Evolutionary conservation across 352 stramenopile genomes (phyloP), one percentile per base, ranked within the genome.

Genomic region (Discostella stelligera): DNA sequence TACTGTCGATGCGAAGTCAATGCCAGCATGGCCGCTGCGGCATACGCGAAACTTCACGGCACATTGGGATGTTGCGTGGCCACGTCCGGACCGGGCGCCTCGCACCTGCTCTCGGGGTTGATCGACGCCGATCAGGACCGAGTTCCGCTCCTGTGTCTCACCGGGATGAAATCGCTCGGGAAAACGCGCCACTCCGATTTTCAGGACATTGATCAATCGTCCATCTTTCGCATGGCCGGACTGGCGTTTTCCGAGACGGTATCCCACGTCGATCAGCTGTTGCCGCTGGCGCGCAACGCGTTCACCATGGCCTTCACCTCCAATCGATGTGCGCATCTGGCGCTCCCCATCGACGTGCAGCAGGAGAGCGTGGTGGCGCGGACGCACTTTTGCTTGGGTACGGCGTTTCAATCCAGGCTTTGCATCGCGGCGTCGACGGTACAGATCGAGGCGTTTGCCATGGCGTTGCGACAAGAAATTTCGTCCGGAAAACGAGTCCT

Each of bases 131-230:
- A 71, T 71, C 67, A 79, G 53, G 79, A 86, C 60, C 48, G 67
- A 9, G 67, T 86, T 16, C 66, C 79, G 2, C 52, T 86, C 7
- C 20, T 86, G 23, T 75, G 68, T 32, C 56, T 86, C 32, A 86
- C 79, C 11, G 74, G 79, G 3, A 46, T 86, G 49, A 86, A 86
- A 70, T 60, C 71, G 25, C 39, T 61, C 1, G 46, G 49, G 14
- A 48, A 53, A 14, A 61, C 78, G 8, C 58, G 69, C 13, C 73
- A 79, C 53, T 69, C 75, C 23, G 79, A 86, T 23, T 85, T 85
- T 32, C 79, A 86, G 50, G 79, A 86, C 58, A 75, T 83, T 16
- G 72, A 86, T 55, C 79, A 86, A 55, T 56, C n/a, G 30, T 21
- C 54, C 21, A 75, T 86, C 9, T 86, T 86, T 49, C 58, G 70